Evolutionary conservation across 2,329 filamentous ascomycete genomes (phyloP), one percentile per base, ranked within the genome.

Genomic region (Ploettnerulaceae sp.): DNA sequence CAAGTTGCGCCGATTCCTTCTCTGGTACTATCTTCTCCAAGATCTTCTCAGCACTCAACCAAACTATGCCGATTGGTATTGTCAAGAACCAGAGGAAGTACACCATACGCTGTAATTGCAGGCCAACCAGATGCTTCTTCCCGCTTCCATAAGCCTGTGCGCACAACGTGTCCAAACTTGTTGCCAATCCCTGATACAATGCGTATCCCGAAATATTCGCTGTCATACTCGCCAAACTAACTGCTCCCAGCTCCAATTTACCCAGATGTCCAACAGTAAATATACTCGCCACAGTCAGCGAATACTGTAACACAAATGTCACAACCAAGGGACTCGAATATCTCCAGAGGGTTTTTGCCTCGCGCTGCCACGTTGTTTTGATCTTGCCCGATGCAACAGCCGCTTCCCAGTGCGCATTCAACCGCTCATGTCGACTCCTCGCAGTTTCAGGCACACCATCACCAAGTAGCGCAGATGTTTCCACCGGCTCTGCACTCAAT

Each of bases 141-240:
- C 91, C 91, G 0, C 87, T 94, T 2, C 93, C 91, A 63, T 94
- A 97, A 0, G 93, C 91, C 66, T 97, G 91, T 0, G 91, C 81
- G 65, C 91, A 96, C 2, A 97, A 79, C 0, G 91, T 97, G 67
- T 97, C 91, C 28, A 97, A 73, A 54, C 84, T 88, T 4, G 91
- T 97, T 1, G 89, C 84, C 11, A 97, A 74, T n/a, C 89, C 86
- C 61, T 89, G 85, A 61, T 87, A 85, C 12, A 87, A 80, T 0
- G 84, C 84, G 59, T 86, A 83, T 48, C 84, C 87, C 11, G 79
- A 86, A 57, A 93, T 90, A 54, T 81, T 88, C 21, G 83, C 83
- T 2, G 84, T 87, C 86, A 91, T 91, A 59, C 82, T 82, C 4
- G 80, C 82, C 52, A 86, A 66, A 61, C 76, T 81, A 28, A 85